Base-by-base conservation (phyloP, 306 rosid species). In the Citrullus colocynthis region DNA sequence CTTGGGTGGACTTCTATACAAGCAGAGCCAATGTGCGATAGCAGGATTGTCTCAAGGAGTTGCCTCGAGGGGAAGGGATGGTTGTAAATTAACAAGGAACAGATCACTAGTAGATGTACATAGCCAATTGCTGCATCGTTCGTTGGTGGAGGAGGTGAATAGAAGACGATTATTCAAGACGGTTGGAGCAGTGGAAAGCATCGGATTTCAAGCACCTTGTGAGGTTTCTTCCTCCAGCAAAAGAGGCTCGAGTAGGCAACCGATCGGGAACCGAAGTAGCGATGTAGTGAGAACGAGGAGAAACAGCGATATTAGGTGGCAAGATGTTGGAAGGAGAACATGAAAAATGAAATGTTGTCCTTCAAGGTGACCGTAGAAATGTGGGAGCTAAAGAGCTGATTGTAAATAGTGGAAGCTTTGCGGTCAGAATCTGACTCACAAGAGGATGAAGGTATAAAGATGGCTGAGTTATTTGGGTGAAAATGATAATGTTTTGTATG, bases 101-200 rank as follows among this genome's bases (percentile, higher is more conserved):
- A 81, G 77, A 36, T 94, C 97, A 41, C 78, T 93, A 21, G 86
- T 91, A 55, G 97, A 91, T 70, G 70, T 87, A 56, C 90, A 85
- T 52, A 93, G 98, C 85, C 96, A 88, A 64, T 70, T 91, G 75
- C 85, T 91, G 0, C 96, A 90, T 82, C 82, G 89, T 39, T 88
- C 93, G 55, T 80, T 93, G 75, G 91, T 88, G 9, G 98, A 93
- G 80, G 98, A 93, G 81, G 88, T 91, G 80, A 82, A 78, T 81
- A 81, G 83, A 83, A 86, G 93, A 73, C 85, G 96, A 62, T 52
- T 93, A 79, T 93, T 90, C 84, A 91, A 89, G 56, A 90, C 97
- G 11, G 90, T 90, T 7, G 97, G 96, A 83, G 90, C 90, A 0
- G 90, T 91, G 72, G 97, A 93, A 82, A 81, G 83, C 78, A 90